phyloP scores from a whole-genome alignment of 176 grass and related monocot genomes.

The Aegilops umbellulata region DNA sequence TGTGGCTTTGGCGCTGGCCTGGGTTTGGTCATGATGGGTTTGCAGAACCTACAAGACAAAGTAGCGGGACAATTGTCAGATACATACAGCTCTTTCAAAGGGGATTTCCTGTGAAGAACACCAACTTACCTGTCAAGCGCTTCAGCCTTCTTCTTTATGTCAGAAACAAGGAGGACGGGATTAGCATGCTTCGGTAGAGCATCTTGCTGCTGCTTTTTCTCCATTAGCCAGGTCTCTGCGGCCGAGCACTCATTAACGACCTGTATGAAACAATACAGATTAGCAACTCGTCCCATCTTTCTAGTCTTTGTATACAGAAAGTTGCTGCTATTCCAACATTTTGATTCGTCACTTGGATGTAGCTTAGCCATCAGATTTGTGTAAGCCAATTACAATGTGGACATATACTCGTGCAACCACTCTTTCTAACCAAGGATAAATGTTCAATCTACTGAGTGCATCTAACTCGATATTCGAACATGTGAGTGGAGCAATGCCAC shows the following conservation, averaged over 20 bases:
- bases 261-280: conserved; percentile 22
- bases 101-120: neutral
- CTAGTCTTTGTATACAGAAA: neutral
- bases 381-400: neutral
- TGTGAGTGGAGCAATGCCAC: too few relatives aligned
- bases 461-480: too few relatives aligned
- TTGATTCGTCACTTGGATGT: neutral
- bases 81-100: neutral
- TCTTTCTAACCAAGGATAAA: too few relatives aligned
- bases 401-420: too few relatives aligned
- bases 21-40: conserved; percentile 85
- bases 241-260: conserved; percentile 67
- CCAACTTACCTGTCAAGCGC: conserved; percentile 63
- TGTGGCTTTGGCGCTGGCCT: conserved; percentile 63
- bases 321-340: neutral
- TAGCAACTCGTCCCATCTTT: neutral
- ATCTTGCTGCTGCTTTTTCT: conserved; percentile 81
- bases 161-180: conserved; percentile 51
- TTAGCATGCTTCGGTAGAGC: conserved; percentile 75
- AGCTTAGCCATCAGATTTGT: neutral
- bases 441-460: too few relatives aligned
- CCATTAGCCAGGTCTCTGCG: conserved; percentile 63
- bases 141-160: conserved; percentile 78
- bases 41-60: conserved; percentile 66
- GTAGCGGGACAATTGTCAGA: neutral